Evolutionary conservation across 345 rosid species (phyloP).

Genomic region (Moricandia moricandioides): DNA sequence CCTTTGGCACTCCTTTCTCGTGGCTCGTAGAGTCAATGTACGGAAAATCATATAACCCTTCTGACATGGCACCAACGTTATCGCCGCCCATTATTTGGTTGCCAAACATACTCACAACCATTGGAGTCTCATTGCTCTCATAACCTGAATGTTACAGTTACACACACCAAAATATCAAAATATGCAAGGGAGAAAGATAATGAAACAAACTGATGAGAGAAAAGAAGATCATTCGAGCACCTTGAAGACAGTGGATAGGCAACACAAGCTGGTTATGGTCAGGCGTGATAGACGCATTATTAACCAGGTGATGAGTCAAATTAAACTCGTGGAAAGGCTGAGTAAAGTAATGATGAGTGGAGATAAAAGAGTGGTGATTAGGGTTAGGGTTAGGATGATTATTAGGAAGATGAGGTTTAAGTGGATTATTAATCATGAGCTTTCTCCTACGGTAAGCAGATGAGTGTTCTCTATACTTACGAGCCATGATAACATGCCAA

Average conservation of each 20-base stretch:
- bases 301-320: slow-evolving; percentile 11
- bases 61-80: slow-evolving; percentile 18
- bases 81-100: slow-evolving; percentile 26
- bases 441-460: slow-evolving; percentile 72
- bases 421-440: slow-evolving; percentile 25
- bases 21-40: slow-evolving; percentile 1
- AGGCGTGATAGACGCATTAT: slow-evolving; percentile 8
- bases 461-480: slow-evolving; percentile 89
- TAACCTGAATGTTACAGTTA: slow-evolving; percentile 15
- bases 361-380: slow-evolving; percentile 26
- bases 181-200: not conserved
- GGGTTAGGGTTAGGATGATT: slow-evolving; percentile 25
- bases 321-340: slow-evolving; percentile 34
- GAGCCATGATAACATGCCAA: slow-evolving; percentile 99
- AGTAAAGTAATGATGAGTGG: slow-evolving; percentile 31
- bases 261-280: slow-evolving; percentile 22
- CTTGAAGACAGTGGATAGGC: slow-evolving; percentile 39
- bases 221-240: not conserved
- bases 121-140: slow-evolving; percentile 25
- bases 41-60: slow-evolving; percentile 6
- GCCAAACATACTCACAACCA: slow-evolving; percentile 29
- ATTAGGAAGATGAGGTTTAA: slow-evolving; percentile 10
- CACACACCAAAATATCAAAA: not conserved
- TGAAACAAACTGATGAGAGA: not conserved
- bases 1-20: slow-evolving; percentile 18